Evolutionary conservation across 441 rosid genomes (phyloP), one percentile per base, ranked within the genome.

Genomic region (Populus trichocarpa): DNA sequence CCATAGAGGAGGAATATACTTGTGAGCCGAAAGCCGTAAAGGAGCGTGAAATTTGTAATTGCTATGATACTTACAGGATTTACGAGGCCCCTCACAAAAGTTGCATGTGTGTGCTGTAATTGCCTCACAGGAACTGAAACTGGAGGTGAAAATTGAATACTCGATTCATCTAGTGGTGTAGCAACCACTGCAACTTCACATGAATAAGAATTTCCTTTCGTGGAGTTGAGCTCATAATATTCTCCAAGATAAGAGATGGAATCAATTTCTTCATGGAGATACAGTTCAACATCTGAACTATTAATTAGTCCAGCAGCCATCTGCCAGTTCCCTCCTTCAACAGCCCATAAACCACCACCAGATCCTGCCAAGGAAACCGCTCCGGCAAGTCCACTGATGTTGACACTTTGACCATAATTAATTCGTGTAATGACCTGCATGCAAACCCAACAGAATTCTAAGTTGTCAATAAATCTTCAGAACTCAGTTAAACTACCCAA

Each of bases 351-450:
- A 63, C 90, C 93, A 71, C 87, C 96, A 64, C 90, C 98, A 36
- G 98, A 90, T 75, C 98, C 99, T 11, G 99, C 99, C 91, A 93
- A 71, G 64, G 99, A 96, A 82, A 92, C 97, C 65, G 96, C 99
- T 74, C 99, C 99, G 16, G 98, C 98, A 78, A 96, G 90, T 81
- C 99, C 98, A 50, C 97, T 96, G 76, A 96, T 92, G 38, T 53
- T 73, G 71, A 87, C 84, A 82, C 94, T 93, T 84, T 93, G 98
- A 65, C 99, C 99, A 80, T 96, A 93, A 77, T 96, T 96, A 78
- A 96, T 87, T 82, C 99, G 86, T 5, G 97, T 96, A 80, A 96
- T 92, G 74, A 93, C 94, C 99, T 95, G 87, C 75, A 65, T 38
- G 64, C 22, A 73, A 40, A 42, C 65, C 71, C 70, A 77, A 65